Evolutionary conservation across 805 yeast species (phyloP).

Genomic region (Yamadazyma sp.): DNA sequence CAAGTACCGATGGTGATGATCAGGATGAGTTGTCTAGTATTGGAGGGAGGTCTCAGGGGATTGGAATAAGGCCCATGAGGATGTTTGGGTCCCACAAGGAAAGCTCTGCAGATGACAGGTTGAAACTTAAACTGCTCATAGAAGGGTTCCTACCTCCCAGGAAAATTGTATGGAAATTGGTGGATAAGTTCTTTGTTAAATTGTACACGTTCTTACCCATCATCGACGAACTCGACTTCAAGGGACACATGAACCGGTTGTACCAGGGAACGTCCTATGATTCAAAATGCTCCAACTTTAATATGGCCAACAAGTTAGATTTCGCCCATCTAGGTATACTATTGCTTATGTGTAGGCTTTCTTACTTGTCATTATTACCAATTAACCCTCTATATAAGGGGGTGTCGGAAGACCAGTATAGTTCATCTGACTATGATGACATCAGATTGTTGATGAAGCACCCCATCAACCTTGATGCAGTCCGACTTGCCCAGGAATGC

Average conservation of each 20-base stretch:
- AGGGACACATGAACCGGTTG: conserved; percentile 20
- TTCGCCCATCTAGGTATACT: conserved; percentile 36
- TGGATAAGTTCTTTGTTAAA: conserved; percentile 50
- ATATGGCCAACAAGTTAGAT: conserved; percentile 31
- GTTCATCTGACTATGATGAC: conserved; percentile 21
- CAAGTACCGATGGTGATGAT: no score
- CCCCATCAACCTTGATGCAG: conserved; percentile 30
- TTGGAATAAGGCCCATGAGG: neutral
- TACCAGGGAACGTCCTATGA: conserved; percentile 17
- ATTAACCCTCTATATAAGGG: conserved; percentile 16
- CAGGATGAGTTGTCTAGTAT: no score
- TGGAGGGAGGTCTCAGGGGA: neutral
- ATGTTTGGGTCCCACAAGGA: neutral
- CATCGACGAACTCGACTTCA: conserved; percentile 40
- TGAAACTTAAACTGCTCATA: conserved; percentile 1
- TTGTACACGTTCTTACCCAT: conserved; percentile 49
- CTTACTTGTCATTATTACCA: conserved; percentile 38
- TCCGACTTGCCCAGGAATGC: conserved; percentile 33
- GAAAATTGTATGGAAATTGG: conserved; percentile 51
- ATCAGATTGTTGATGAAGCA: conserved; percentile 26
- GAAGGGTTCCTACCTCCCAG: conserved; percentile 49
- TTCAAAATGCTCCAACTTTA: conserved; percentile 8
- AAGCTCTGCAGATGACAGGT: conserved; percentile 18
- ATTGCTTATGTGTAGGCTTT: conserved; percentile 32
- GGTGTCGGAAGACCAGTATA: conserved; percentile 19